Percentiles rank a stretch among this genome's conserved stretches.
Evolutionary conservation across 495 filamentous ascomycete genomes (phyloP).

Genomic region (Bacidia gigantensis): DNA sequence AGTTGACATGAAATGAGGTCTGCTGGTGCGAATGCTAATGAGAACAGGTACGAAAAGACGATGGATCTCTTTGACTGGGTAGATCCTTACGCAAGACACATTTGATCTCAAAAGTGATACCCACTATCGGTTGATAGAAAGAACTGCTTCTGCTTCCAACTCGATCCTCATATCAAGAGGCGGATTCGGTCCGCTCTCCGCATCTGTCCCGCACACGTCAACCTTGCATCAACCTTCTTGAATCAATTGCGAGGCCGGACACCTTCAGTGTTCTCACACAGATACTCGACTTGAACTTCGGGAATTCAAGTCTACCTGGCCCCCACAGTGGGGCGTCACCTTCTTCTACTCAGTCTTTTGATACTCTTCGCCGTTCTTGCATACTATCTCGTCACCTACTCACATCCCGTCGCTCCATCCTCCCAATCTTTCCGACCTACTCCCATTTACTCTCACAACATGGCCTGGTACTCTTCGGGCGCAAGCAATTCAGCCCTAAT

Average conservation of each 20-base stretch:
- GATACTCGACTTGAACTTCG: neutral
- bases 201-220: neutral
- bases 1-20: slow-evolving; percentile 15
- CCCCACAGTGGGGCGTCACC: neutral
- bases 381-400: slow-evolving; percentile 2
- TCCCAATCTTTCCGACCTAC: neutral
- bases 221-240: neutral
- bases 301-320: neutral
- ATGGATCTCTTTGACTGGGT: slow-evolving; percentile 73
- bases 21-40: neutral
- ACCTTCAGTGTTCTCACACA: neutral
- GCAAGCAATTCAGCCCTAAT: slow-evolving; percentile 63
- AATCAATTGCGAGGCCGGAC: neutral
- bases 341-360: neutral
- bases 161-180: neutral
- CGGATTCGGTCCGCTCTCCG: neutral
- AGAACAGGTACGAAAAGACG: slow-evolving; percentile 75
- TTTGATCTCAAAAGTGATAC: slow-evolving; percentile 31
- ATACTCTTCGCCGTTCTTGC: neutral
- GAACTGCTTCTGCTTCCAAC: neutral
- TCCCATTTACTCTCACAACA: slow-evolving; percentile 25
- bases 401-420: neutral
- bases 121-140: neutral
- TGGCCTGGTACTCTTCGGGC: slow-evolving; percentile 88
- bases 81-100: slow-evolving; percentile 76